Evolutionary conservation across 352 stramenopile genomes (phyloP).

Genomic region (Pythium volutum): DNA sequence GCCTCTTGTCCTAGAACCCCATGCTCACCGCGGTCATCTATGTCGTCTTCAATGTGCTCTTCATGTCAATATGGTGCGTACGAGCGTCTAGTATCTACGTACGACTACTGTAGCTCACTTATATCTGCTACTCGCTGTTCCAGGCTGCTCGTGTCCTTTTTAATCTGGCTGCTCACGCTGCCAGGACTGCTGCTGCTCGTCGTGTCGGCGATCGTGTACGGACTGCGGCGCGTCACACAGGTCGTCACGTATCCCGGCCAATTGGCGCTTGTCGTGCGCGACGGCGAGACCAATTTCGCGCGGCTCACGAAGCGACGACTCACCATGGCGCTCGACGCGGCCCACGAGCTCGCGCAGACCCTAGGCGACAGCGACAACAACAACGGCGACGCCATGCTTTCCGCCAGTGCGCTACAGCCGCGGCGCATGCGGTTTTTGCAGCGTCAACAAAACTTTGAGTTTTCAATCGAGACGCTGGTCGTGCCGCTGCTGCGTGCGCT

Average conservation of each 20-base stretch:
- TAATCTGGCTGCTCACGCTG: conserved; percentile 47
- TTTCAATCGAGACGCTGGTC: conserved; percentile 64
- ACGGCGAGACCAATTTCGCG: conserved; percentile 77
- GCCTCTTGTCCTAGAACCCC: conserved; percentile 49
- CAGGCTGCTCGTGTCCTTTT: conserved; percentile 48
- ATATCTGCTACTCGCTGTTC: background rate
- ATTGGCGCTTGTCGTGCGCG: conserved; percentile 68
- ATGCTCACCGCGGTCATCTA: conserved; percentile 49
- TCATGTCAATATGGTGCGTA: conserved; percentile 53
- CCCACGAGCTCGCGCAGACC: conserved; percentile 43
- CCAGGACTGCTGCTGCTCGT: conserved; percentile 42
- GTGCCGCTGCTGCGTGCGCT: conserved; percentile 53
- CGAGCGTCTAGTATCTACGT: background rate
- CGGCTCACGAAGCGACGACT: conserved; percentile 66
- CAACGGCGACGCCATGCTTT: conserved; percentile 12
- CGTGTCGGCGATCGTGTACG: conserved; percentile 29
- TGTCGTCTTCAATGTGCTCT: conserved; percentile 49
- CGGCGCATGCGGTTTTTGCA: conserved; percentile 55
- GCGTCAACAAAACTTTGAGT: conserved; percentile 62
- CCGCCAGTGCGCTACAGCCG: background rate
- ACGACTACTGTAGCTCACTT: background rate
- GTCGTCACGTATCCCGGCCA: conserved; percentile 75
- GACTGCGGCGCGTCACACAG: conserved; percentile 43
- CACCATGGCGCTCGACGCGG: conserved; percentile 62
- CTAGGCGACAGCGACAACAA: conserved; percentile 30